Evolutionary conservation across 129 eudicot genomes (phyloP), one percentile per base, ranked within the genome.

Genomic region (Escallonia rubra): DNA sequence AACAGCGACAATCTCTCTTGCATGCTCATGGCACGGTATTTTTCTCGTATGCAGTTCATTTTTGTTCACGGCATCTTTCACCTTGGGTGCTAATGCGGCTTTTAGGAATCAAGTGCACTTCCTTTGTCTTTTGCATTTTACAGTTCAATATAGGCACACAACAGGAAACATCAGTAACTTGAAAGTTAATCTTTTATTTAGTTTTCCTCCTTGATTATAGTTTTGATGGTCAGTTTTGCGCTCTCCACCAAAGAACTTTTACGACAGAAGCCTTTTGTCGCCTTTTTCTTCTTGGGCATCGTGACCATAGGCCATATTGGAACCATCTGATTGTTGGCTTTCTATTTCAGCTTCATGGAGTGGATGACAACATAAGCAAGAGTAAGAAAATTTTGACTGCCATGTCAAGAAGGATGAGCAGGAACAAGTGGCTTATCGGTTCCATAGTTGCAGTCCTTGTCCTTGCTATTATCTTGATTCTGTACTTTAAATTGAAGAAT

Each of bases 381-480:
- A 79, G 87, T 53, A 85, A 85, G 78, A 85, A 79, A 67, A 69
- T 85, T 9, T 63, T 82, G 72, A 82, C 85, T 8, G 72, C 76
- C 64, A 85, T 82, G 87, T 76, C 87, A 50, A 77, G 82, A 45
- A 71, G 87, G 70, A 76, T 85, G 81, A 82, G 78, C 80, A 79
- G 79, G 81, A 82, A 85, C 76, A 85, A 85, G 75, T 81, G 79
- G 79, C 79, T 83, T 43, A 74, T 83, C 7, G 89, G 93, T 38
- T 80, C 70, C 46, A n/a, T 86, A 53, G 79, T 86, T 59, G 71
- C 73, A 0, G 83, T 72, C 50, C 87, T 85, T 11, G 55, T 79
- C 46, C 71, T 85, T 38, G 85, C 87, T 13, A 70, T 85, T 72
- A 70, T 79, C 69, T 68, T 82, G 69, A 85, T 85, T 65, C 58